Conservation (phyloP, 768 basidiomycete species). For the Boletus subparvulus region DNA sequence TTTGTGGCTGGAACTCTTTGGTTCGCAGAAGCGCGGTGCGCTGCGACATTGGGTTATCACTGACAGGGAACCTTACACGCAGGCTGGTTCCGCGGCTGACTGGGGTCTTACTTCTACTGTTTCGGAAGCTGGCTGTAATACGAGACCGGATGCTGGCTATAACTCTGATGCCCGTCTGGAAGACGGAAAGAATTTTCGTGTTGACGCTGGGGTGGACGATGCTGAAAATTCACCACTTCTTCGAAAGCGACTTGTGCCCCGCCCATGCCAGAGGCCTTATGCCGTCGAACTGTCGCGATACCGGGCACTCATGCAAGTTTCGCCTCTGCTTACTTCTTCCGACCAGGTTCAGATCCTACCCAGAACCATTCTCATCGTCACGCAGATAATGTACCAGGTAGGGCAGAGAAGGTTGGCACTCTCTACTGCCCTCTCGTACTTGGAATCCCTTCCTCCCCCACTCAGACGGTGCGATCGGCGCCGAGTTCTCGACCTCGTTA, state of each 20-base stretch:
- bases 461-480: constrained; percentile 37
- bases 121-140: not conserved
- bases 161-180: not conserved
- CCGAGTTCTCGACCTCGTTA: constrained; percentile 50
- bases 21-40: constrained; percentile 40
- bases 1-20: constrained; percentile 65
- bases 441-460: constrained; percentile 46
- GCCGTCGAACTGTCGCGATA: constrained; percentile 30
- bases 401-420: constrained; percentile 41
- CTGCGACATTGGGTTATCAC: constrained; percentile 21
- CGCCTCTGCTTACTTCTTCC: constrained; percentile 37
- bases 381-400: constrained; percentile 46
- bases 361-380: constrained; percentile 44
- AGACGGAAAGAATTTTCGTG: not conserved
- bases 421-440: constrained; percentile 47
- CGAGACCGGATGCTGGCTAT: not conserved
- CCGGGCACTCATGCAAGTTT: constrained; percentile 41
- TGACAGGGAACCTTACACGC: not conserved
- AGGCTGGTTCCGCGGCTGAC: not conserved
- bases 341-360: constrained; percentile 39
- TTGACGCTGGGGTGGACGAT: not conserved
- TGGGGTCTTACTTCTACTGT: not conserved
- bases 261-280: constrained; percentile 9
- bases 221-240: not conserved
- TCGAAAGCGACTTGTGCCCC: constrained; percentile 16